Evolutionary conservation across 352 stramenopile species (phyloP).

Genomic region (Phytophthora litchii): DNA sequence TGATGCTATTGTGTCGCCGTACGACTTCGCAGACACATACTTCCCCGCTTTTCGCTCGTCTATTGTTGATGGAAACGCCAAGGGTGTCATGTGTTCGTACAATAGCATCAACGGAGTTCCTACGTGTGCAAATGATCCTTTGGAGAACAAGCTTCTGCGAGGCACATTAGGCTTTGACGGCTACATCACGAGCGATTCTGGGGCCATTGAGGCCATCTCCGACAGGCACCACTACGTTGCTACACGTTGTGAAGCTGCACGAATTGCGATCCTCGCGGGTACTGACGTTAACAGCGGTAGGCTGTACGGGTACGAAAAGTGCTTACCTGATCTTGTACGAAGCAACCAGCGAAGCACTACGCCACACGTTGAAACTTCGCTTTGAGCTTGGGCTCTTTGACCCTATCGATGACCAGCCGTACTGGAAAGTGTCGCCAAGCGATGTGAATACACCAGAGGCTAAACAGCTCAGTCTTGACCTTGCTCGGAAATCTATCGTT

Average conservation of each 20-base stretch:
- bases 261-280: background rate
- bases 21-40: constrained; percentile 5
- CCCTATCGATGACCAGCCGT: constrained; percentile 2
- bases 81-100: constrained; percentile 4
- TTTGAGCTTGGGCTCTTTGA: constrained; percentile 4
- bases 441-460: background rate
- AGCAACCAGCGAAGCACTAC: background rate
- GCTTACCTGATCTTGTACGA: background rate
- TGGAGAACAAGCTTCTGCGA: constrained; percentile 1
- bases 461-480: constrained; percentile 2
- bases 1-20: constrained; percentile 33
- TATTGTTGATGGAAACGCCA: constrained; percentile 1
- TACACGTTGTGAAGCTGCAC: constrained; percentile 2
- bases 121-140: background rate
- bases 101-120: constrained; percentile 4
- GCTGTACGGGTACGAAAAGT: background rate
- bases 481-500: constrained; percentile 2
- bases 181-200: constrained; percentile 7
- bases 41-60: constrained; percentile 2
- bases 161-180: constrained; percentile 1
- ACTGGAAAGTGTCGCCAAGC: background rate
- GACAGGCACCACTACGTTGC: constrained; percentile 3
- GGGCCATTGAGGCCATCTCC: constrained; percentile 3
- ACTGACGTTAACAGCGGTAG: constrained; percentile 1
- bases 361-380: constrained; percentile 3